A percentile compares a stretch with the other conserved stretches of the same genome.
Evolutionary conservation across 352 stramenopile species (phyloP).

Genomic region (Aphanomyces invadans): DNA sequence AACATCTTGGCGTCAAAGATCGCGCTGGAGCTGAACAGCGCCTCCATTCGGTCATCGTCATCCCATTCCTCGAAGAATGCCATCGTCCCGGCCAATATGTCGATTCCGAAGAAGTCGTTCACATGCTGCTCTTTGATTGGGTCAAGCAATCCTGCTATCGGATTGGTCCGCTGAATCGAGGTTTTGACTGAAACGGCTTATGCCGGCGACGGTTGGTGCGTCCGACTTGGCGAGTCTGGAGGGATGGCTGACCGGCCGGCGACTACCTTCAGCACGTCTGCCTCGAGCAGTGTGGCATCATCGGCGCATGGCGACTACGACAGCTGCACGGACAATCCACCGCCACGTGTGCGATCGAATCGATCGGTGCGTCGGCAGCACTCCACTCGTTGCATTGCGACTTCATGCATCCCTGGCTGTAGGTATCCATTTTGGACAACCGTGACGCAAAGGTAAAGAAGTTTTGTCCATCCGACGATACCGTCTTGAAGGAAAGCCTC

Average conservation of each 20-base stretch:
- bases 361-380: neutral
- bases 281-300: neutral
- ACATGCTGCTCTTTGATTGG: neutral
- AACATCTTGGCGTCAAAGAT: slow-evolving; percentile 1
- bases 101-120: neutral
- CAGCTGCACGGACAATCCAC: neutral
- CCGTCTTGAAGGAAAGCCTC: slow-evolving; percentile 17
- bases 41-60: slow-evolving; percentile 22
- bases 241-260: neutral
- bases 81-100: neutral
- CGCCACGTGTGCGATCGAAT: neutral
- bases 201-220: neutral
- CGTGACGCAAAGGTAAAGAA: slow-evolving; percentile 20
- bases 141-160: neutral
- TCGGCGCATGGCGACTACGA: neutral
- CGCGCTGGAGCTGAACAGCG: slow-evolving; percentile 21
- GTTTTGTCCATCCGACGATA: slow-evolving; percentile 6
- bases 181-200: neutral
- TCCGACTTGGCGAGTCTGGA: neutral
- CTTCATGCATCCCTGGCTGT: neutral
- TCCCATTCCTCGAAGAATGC: slow-evolving; percentile 12
- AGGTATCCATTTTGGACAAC: slow-evolving; percentile 8
- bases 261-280: neutral
- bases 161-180: neutral
- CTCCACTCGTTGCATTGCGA: no score